These are phyloP conservation scores for Plasmodium relictum DNA, from an alignment of 169 alveolate genomes.

Conservation along the genomic window DNA sequence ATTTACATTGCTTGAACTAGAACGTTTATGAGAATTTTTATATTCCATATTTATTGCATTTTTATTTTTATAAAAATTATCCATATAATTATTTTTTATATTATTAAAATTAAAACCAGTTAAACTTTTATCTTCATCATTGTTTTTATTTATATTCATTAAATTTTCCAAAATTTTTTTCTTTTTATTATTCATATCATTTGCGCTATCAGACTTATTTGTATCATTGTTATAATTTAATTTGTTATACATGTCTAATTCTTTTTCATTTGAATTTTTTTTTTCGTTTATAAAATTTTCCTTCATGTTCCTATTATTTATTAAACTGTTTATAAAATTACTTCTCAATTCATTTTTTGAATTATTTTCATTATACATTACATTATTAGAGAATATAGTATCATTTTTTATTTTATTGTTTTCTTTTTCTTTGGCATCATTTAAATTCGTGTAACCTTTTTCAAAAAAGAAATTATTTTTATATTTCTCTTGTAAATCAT, in stretches of 20 bases:
- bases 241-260: slow-evolving; percentile 5
- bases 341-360: slow-evolving; percentile 25
- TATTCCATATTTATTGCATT: slow-evolving; percentile 12
- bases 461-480: slow-evolving; percentile 55
- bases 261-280: slow-evolving; percentile 37
- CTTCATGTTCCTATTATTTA: slow-evolving; percentile 16
- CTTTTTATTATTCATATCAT: slow-evolving; percentile 20
- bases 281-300: slow-evolving; percentile 17
- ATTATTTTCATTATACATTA: slow-evolving; percentile 10
- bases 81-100: slow-evolving; percentile 12
- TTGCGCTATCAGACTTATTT: slow-evolving; percentile 19
- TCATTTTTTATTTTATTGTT: slow-evolving; percentile 17
- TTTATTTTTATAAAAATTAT: slow-evolving; percentile 34
- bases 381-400: slow-evolving; percentile 1
- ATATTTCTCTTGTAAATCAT: slow-evolving; percentile 47
- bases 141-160: slow-evolving; percentile 40
- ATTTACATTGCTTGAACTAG: slow-evolving; percentile 68
- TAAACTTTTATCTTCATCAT: slow-evolving; percentile 14
- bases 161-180: slow-evolving; percentile 29
- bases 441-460: slow-evolving; percentile 27
- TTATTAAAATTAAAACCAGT: slow-evolving; percentile 9
- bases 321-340: slow-evolving; percentile 27
- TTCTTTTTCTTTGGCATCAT: slow-evolving; percentile 20
- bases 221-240: slow-evolving; percentile 33
- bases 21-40: slow-evolving; percentile 48